phyloP scores from a whole-genome alignment of 2,329 filamentous ascomycete species.

The Penicillium sp. region DNA sequence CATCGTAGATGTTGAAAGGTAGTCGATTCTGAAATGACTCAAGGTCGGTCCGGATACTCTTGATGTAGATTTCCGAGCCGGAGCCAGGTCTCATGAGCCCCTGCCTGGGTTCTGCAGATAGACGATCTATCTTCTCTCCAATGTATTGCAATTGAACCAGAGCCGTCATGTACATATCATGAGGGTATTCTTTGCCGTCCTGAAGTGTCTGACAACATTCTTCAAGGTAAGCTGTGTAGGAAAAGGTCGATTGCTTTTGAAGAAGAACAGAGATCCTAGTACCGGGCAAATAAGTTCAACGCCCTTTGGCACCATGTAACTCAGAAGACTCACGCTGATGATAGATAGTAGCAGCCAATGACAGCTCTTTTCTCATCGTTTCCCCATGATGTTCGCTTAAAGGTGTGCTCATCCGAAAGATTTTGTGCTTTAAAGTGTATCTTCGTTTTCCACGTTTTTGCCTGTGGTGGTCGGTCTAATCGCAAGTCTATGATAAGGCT shows the following conservation, averaged over 20 bases:
- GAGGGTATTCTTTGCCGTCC: conserved; percentile 34
- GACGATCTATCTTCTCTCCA: conserved; percentile 42
- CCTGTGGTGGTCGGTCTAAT: conserved; percentile 27
- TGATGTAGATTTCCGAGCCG: conserved; percentile 34
- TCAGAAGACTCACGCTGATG: conserved; percentile 39
- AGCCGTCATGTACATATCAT: conserved; percentile 40
- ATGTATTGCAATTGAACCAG: conserved; percentile 43
- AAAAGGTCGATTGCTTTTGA: conserved; percentile 43
- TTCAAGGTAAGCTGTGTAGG: conserved; percentile 39
- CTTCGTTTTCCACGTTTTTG: conserved; percentile 31
- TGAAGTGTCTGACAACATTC: conserved; percentile 39
- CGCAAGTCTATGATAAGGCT: conserved; percentile 40
- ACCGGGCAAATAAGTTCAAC: background rate
- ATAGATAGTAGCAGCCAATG: conserved; percentile 48
- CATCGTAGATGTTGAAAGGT: conserved; percentile 23
- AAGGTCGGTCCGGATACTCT: conserved; percentile 35
- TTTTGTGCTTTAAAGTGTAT: conserved; percentile 17
- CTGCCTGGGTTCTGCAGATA: conserved; percentile 17
- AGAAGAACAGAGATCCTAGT: conserved; percentile 40
- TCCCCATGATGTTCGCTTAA: conserved; percentile 27
- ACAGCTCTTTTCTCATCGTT: conserved; percentile 49
- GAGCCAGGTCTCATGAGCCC: conserved; percentile 20
- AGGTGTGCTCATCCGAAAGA: conserved; percentile 9
- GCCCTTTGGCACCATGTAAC: background rate
- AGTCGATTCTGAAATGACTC: conserved; percentile 35